Percentiles rank a stretch among this genome's conserved stretches.
phyloP scores from a whole-genome alignment of 371 early-diverging fungal genomes.

The Syncephalastrum racemosum region DNA sequence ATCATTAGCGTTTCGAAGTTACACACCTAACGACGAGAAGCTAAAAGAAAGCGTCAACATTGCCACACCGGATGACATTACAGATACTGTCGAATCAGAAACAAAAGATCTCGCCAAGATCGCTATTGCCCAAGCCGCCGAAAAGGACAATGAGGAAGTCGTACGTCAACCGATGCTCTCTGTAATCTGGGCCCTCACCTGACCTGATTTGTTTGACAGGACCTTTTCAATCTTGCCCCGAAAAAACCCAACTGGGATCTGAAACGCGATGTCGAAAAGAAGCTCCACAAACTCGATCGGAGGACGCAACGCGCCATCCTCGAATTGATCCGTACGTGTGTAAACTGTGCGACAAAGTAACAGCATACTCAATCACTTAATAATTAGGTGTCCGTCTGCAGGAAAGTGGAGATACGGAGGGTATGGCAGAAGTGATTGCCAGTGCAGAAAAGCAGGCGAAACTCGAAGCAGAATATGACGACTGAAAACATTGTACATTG shows the following conservation, averaged over 20 bases:
- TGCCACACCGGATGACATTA: slow-evolving; percentile 46
- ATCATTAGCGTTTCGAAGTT: slow-evolving; percentile 58
- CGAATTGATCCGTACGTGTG: slow-evolving; percentile 66
- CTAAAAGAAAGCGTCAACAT: slow-evolving; percentile 49
- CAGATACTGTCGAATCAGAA: slow-evolving; percentile 57
- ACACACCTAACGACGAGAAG: slow-evolving; percentile 54
- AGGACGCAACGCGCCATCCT: slow-evolving; percentile 73
- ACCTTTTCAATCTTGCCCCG: slow-evolving; percentile 79
- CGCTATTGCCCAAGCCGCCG: slow-evolving; percentile 59
- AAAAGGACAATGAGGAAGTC: slow-evolving; percentile 68
- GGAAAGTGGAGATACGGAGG: slow-evolving; percentile 24
- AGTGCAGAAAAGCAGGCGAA: slow-evolving; percentile 41
- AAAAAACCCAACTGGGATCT: slow-evolving; percentile 89
- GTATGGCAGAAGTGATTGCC: slow-evolving; percentile 40
- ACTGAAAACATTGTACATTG: slow-evolving; percentile 1
- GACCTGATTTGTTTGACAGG: slow-evolving; percentile 40
- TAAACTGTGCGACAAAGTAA: neutral
- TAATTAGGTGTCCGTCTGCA: slow-evolving; percentile 20
- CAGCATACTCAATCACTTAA: neutral
- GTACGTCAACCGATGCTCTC: slow-evolving; percentile 27
- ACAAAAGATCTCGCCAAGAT: slow-evolving; percentile 60
- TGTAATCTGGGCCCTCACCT: neutral
- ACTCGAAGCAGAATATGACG: slow-evolving; percentile 27
- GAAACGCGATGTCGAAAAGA: slow-evolving; percentile 81
- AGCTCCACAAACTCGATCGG: slow-evolving; percentile 69